Evolutionary conservation across 108 stramenopile genomes (phyloP).

Genomic region (Cyclotella atomus): DNA sequence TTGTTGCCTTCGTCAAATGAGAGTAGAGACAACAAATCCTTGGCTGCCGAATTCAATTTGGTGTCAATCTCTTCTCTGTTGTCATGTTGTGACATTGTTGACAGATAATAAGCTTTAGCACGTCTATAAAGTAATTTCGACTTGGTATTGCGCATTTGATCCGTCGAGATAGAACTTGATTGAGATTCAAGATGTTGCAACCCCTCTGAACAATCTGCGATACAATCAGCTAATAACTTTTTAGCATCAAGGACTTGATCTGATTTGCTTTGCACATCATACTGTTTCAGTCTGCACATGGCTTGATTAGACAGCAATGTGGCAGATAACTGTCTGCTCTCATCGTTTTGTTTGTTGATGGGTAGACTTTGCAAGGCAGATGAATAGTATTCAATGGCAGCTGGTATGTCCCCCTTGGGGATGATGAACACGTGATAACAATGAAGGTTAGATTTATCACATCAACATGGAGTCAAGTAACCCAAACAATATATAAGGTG

Average conservation of each 20-base stretch:
- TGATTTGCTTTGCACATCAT: not conserved
- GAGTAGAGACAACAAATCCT: constrained; percentile 68
- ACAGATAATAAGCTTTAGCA: constrained; percentile 69
- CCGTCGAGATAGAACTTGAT: constrained; percentile 20
- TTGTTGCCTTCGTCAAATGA: constrained; percentile 72
- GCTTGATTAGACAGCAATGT: constrained; percentile 80
- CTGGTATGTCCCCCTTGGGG: not conserved
- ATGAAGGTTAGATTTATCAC: not conserved
- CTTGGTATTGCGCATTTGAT: constrained; percentile 38
- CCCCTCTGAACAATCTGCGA: constrained; percentile 74
- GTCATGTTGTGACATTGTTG: constrained; percentile 9
- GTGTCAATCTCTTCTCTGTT: constrained; percentile 26
- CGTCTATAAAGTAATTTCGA: constrained; percentile 80
- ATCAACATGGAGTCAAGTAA: not conserved
- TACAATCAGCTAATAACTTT: constrained; percentile 31
- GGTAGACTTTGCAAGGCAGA: constrained; percentile 31
- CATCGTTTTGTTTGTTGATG: constrained; percentile 1
- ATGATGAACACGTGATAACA: not conserved
- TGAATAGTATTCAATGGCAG: not conserved
- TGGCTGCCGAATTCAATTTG: constrained; percentile 69
- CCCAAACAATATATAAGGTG: not conserved
- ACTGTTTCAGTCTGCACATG: constrained; percentile 68
- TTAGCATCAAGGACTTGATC: too few relatives aligned
- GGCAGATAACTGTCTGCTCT: constrained; percentile 16
- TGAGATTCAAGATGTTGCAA: constrained; percentile 50